These are phyloP conservation scores for Ceratocystis papillata DNA, from an alignment of 2,329 filamentous ascomycete species.

Conservation along the genomic window DNA sequence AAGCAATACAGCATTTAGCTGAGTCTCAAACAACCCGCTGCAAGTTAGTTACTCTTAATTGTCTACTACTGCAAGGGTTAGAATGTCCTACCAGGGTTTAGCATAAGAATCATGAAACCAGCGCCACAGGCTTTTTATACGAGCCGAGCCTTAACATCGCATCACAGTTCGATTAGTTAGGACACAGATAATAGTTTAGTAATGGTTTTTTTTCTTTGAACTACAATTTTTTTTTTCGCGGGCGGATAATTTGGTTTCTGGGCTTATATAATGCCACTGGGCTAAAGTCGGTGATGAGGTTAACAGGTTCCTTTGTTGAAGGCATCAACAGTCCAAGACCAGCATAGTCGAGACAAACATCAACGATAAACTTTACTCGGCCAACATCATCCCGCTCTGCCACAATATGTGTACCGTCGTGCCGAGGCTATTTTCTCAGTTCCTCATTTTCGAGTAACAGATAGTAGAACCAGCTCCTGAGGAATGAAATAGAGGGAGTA, in stretches of 20 bases:
- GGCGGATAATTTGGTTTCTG: constrained; percentile 23
- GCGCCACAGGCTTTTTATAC: too few species aligned
- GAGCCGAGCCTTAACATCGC: not conserved
- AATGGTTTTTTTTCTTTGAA: constrained; percentile 9
- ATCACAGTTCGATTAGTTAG: not conserved
- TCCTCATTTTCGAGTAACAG: not conserved
- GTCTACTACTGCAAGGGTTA: too few species aligned
- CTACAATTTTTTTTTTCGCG: constrained; percentile 17
- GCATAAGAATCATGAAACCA: too few species aligned
- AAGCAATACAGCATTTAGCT: not conserved
- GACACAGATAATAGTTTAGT: not conserved
- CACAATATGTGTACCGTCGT: constrained; percentile 22
- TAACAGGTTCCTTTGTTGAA: not conserved
- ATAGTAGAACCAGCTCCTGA: not conserved
- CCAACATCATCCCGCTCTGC: constrained; percentile 17
- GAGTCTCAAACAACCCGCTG: too few species aligned
- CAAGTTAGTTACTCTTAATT: too few species aligned
- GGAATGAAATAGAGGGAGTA: constrained; percentile 1
- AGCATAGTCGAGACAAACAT: not conserved
- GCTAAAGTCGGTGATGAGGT: constrained; percentile 18
- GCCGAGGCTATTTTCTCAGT: not conserved
- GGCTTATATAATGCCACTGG: constrained; percentile 22
- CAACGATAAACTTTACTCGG: not conserved
- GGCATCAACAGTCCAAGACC: not conserved
- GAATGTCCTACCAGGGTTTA: too few species aligned